phyloP scores from a whole-genome alignment of 1,284 basidiomycete genomes.

The Mrakiaceae sp. region DNA sequence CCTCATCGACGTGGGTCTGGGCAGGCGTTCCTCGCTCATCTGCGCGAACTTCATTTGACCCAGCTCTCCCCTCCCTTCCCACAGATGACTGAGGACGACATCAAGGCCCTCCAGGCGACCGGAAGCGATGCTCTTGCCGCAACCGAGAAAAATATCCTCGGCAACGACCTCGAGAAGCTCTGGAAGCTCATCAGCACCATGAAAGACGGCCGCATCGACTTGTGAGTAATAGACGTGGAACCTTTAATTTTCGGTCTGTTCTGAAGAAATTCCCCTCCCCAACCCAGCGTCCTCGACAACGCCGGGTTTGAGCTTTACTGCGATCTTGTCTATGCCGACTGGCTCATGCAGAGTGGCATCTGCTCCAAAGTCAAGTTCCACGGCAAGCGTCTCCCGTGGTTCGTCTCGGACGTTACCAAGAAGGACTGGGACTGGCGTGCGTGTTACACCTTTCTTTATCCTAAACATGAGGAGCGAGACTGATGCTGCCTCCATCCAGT shows the following conservation, averaged over 20 bases:
- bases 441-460: no score
- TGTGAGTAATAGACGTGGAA: conserved; percentile 27
- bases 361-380: conserved; percentile 83
- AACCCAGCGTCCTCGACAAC: conserved; percentile 49
- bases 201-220: conserved; percentile 75
- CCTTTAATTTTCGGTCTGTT: conserved; percentile 23
- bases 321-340: conserved; percentile 83
- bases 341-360: conserved; percentile 76
- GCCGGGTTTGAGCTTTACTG: conserved; percentile 93
- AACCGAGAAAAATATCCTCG: conserved; percentile 82
- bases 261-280: no score
- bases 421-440: conserved; percentile 86
- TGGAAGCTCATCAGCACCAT: conserved; percentile 72
- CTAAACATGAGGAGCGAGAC: no score
- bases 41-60: no score
- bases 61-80: no score
- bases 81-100: conserved; percentile 63
- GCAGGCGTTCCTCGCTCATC: no score
- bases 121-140: conserved; percentile 90
- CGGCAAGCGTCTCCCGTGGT: conserved; percentile 82
- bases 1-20: conserved; percentile 82
- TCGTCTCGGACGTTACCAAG: conserved; percentile 92
- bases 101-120: conserved; percentile 92
- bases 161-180: conserved; percentile 65
- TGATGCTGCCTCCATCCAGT: conserved; percentile 29